phyloP scores from a whole-genome alignment of 2,329 filamentous ascomycete species.

The Arthroderma sp. region DNA sequence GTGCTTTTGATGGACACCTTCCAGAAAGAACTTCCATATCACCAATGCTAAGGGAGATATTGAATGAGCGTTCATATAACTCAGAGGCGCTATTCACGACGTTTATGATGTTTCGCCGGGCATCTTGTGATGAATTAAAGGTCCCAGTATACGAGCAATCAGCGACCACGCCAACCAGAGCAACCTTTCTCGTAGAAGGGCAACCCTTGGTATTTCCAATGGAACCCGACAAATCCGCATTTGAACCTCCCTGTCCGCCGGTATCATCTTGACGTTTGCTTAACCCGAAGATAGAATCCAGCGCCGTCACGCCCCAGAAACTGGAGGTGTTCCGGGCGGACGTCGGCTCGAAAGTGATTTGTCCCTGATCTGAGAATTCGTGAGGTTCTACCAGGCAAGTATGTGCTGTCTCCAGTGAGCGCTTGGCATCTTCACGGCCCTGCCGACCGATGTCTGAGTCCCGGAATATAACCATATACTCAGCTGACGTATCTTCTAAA shows the following conservation, averaged over 20 bases:
- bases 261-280: slow-evolving; percentile 50
- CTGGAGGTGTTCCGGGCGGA: slow-evolving; percentile 31
- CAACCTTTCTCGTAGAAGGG: slow-evolving; percentile 78
- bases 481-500: slow-evolving; percentile 42
- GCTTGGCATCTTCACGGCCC: slow-evolving; percentile 50
- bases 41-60: slow-evolving; percentile 80
- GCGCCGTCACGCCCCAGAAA: slow-evolving; percentile 47
- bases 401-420: slow-evolving; percentile 27
- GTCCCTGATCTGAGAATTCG: too few species aligned
- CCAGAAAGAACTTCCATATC: slow-evolving; percentile 68
- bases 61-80: slow-evolving; percentile 82
- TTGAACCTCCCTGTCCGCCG: slow-evolving; percentile 51
- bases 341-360: too few species aligned
- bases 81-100: slow-evolving; percentile 78
- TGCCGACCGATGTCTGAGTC: slow-evolving; percentile 63
- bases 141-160: slow-evolving; percentile 75
- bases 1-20: slow-evolving; percentile 58
- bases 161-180: slow-evolving; percentile 78
- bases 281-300: slow-evolving; percentile 54
- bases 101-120: slow-evolving; percentile 62
- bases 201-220: slow-evolving; percentile 80
- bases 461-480: slow-evolving; percentile 82
- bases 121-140: slow-evolving; percentile 50
- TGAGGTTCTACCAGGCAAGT: too few species aligned
- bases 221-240: slow-evolving; percentile 58